These are phyloP conservation scores for Arachnomyces sp. DNA, from an alignment of 2,329 filamentous ascomycete genomes.

Conservation along the genomic window DNA sequence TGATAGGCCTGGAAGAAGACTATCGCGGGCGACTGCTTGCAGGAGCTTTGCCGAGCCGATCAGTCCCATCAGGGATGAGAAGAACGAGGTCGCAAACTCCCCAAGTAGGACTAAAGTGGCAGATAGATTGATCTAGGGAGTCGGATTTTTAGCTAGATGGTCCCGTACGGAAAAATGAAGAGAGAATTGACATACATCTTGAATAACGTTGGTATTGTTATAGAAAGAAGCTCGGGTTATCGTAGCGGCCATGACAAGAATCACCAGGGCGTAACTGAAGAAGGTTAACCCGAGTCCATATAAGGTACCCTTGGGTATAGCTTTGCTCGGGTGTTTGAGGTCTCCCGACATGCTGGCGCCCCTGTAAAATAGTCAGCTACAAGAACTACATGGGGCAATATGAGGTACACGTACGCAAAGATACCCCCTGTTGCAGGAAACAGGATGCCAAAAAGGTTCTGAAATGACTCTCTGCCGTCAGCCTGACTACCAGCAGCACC, in stretches of 20 bases:
- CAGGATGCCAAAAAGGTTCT: conserved; percentile 75
- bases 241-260: conserved; percentile 68
- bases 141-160: not conserved
- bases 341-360: conserved; percentile 90
- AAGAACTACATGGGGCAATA: conserved; percentile 24
- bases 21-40: conserved; percentile 72
- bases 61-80: conserved; percentile 79
- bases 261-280: conserved; percentile 64
- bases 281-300: conserved; percentile 71
- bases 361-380: conserved; percentile 40
- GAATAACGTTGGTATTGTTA: conserved; percentile 68
- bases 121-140: conserved; percentile 60
- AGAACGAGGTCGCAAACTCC: conserved; percentile 73
- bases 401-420: conserved; percentile 40
- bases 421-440: conserved; percentile 63
- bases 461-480: conserved; percentile 59
- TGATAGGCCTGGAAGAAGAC: conserved; percentile 64
- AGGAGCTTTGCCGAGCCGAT: conserved; percentile 78
- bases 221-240: conserved; percentile 67
- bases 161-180: not conserved
- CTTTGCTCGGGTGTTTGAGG: conserved; percentile 69
- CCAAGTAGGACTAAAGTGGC: conserved; percentile 65
- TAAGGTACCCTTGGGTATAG: conserved; percentile 76
- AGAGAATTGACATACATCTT: conserved; percentile 44
- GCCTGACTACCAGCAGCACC: conserved; percentile 56